Percentiles rank a stretch among this genome's conserved stretches.
Evolutionary conservation across 192 early-diverging fungal species (phyloP).

Genomic region (Coemansia sp.): DNA sequence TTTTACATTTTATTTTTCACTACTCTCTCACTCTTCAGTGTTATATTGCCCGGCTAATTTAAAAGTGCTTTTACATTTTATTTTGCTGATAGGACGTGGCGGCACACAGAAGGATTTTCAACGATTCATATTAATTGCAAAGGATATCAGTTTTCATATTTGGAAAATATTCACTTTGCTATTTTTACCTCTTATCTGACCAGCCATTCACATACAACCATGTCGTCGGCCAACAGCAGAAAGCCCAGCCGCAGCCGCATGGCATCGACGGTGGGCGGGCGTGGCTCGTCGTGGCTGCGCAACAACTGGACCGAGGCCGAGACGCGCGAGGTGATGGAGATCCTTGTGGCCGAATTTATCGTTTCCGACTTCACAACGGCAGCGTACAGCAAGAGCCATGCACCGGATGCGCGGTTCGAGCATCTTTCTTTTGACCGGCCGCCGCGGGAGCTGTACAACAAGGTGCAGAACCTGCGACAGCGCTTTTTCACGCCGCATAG

Average conservation of each 20-base stretch:
- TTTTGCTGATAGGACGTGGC: too few species aligned
- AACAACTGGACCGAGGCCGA: constrained; percentile 54
- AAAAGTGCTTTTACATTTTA: background rate
- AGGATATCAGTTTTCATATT: background rate
- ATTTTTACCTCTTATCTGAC: background rate
- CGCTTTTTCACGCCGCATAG: constrained; percentile 51
- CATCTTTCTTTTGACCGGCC: constrained; percentile 24
- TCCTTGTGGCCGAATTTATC: constrained; percentile 48
- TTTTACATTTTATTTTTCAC: too few species aligned
- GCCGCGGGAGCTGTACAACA: constrained; percentile 51
- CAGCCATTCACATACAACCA: background rate
- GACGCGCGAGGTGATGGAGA: constrained; percentile 52
- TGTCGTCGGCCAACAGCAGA: constrained; percentile 6
- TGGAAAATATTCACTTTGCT: too few species aligned
- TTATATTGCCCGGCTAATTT: constrained; percentile 4
- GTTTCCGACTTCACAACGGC: constrained; percentile 18
- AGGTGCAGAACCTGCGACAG: constrained; percentile 50
- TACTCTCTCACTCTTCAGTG: too few species aligned
- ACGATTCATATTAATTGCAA: background rate
- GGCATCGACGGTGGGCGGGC: constrained; percentile 4
- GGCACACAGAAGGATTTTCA: constrained; percentile 1
- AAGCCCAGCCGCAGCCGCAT: background rate
- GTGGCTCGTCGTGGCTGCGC: constrained; percentile 44
- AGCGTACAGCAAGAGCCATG: constrained; percentile 45
- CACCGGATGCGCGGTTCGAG: constrained; percentile 34